phyloP scores from a whole-genome alignment of 257 asterid genomes.

The Oldenlandia corymbosa region DNA sequence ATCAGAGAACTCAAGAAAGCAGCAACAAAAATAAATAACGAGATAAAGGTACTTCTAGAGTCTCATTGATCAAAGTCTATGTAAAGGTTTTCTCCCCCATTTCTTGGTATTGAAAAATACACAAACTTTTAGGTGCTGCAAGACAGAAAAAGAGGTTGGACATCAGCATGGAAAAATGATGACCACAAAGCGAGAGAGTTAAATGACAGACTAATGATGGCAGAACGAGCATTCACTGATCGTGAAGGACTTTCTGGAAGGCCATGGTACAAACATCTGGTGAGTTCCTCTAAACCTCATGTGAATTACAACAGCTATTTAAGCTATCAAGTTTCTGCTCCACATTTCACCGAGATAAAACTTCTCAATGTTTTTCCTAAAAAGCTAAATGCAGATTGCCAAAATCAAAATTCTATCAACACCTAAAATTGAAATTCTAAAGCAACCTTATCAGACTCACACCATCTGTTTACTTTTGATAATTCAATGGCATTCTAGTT shows the following conservation, averaged over 20 bases:
- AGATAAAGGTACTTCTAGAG: slow-evolving; percentile 45
- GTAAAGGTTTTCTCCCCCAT: neutral
- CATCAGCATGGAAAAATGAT: slow-evolving; percentile 26
- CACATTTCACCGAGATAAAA: slow-evolving; percentile 3
- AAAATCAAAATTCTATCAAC: neutral
- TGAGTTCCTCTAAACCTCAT: slow-evolving; percentile 22
- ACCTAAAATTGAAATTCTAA: no score
- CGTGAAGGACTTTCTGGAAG: slow-evolving; percentile 67
- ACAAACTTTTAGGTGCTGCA: slow-evolving; percentile 29
- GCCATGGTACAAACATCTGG: slow-evolving; percentile 82
- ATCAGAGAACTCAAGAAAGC: slow-evolving; percentile 53
- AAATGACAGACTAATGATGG: slow-evolving; percentile 75
- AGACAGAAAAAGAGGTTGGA: slow-evolving; percentile 38
- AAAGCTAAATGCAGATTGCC: neutral
- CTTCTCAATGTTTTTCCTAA: neutral
- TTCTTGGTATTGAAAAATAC: slow-evolving; percentile 9
- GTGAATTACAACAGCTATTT: neutral
- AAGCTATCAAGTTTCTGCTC: neutral
- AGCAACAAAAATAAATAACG: slow-evolving; percentile 40
- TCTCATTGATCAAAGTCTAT: neutral
- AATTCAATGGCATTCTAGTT: neutral
- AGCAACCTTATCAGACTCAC: neutral
- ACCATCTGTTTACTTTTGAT: neutral
- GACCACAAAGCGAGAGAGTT: slow-evolving; percentile 46
- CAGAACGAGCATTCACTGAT: slow-evolving; percentile 77